Percentiles rank a stretch among this genome's conserved stretches.
Conservation (phyloP, 2,329 filamentous ascomycete species). For the Boeremia exigua region DNA sequence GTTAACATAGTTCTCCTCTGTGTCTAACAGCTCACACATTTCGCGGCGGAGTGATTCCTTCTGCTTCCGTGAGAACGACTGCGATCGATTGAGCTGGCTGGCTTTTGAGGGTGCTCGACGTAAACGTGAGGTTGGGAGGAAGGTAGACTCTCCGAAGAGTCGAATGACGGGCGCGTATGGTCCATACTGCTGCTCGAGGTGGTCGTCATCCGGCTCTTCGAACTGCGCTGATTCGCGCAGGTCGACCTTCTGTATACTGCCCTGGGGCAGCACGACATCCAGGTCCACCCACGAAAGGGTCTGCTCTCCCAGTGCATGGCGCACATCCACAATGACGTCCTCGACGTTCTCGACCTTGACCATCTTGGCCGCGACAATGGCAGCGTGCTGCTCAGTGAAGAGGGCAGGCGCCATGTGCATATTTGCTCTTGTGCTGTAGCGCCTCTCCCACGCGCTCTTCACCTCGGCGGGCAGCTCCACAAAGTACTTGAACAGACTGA, state of each 20-base stretch:
- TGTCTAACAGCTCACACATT: slow-evolving; percentile 88
- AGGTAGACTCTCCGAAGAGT: slow-evolving; percentile 81
- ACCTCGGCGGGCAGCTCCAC: slow-evolving; percentile 79
- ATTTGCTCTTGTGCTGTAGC: slow-evolving; percentile 58
- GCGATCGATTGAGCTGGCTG: slow-evolving; percentile 77
- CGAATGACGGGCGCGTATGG: slow-evolving; percentile 78
- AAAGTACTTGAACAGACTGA: slow-evolving; percentile 94
- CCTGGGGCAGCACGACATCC: slow-evolving; percentile 83
- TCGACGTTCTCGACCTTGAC: slow-evolving; percentile 76
- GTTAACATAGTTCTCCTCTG: slow-evolving; percentile 89
- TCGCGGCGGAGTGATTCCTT: slow-evolving; percentile 86
- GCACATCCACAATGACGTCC: slow-evolving; percentile 75
- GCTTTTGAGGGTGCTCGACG: slow-evolving; percentile 87
- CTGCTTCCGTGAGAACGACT: slow-evolving; percentile 78
- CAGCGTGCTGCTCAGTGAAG: slow-evolving; percentile 92
- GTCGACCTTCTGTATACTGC: slow-evolving; percentile 62
- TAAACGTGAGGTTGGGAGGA: slow-evolving; percentile 83
- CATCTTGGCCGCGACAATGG: slow-evolving; percentile 86
- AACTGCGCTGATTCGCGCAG: slow-evolving; percentile 62
- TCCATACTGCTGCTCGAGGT: slow-evolving; percentile 75
- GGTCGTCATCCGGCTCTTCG: slow-evolving; percentile 68
- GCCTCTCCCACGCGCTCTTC: slow-evolving; percentile 70
- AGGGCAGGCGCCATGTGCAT: slow-evolving; percentile 71
- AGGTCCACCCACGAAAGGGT: slow-evolving; percentile 84
- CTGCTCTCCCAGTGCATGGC: slow-evolving; percentile 79